Evolutionary conservation across 1,139 yeast species (phyloP).

Genomic region (Candida anutae): DNA sequence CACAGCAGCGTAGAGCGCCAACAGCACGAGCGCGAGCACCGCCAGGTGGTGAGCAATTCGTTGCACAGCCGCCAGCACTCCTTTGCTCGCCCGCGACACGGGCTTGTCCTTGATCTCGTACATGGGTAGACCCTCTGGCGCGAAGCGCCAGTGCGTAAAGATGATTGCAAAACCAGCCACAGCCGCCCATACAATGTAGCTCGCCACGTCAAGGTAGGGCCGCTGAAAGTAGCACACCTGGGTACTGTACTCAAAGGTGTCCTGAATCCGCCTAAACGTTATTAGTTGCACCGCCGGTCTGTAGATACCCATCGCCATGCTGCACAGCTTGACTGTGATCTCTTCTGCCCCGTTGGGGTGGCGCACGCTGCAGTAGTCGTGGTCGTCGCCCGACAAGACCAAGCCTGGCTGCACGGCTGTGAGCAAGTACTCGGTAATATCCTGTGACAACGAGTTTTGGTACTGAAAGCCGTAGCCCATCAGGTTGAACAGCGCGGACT

Average conservation of each 20-base stretch:
- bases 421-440: conserved; percentile 50
- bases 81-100: too few species aligned
- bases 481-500: conserved; percentile 48
- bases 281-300: conserved; percentile 82
- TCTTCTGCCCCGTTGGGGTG: conserved; percentile 57
- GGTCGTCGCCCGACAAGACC: conserved; percentile 91
- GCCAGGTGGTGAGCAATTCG: too few species aligned
- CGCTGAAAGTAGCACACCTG: conserved; percentile 40
- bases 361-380: conserved; percentile 82
- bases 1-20: too few species aligned
- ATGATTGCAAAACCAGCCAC: too few species aligned
- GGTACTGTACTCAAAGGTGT: conserved; percentile 26
- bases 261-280: conserved; percentile 31
- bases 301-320: conserved; percentile 87
- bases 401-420: conserved; percentile 52
- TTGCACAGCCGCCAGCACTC: too few species aligned
- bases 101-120: too few species aligned
- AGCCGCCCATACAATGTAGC: conserved; percentile 33
- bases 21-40: too few species aligned
- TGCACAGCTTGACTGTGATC: conserved; percentile 78
- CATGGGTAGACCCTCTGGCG: too few species aligned
- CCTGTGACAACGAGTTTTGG: conserved; percentile 63
- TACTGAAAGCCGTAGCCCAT: conserved; percentile 67
- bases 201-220: conserved; percentile 38
- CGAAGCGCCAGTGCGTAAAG: too few species aligned